Evolutionary conservation across 805 yeast genomes (phyloP), one percentile per base, ranked within the genome.

Genomic region (Yarrowia osloensis): DNA sequence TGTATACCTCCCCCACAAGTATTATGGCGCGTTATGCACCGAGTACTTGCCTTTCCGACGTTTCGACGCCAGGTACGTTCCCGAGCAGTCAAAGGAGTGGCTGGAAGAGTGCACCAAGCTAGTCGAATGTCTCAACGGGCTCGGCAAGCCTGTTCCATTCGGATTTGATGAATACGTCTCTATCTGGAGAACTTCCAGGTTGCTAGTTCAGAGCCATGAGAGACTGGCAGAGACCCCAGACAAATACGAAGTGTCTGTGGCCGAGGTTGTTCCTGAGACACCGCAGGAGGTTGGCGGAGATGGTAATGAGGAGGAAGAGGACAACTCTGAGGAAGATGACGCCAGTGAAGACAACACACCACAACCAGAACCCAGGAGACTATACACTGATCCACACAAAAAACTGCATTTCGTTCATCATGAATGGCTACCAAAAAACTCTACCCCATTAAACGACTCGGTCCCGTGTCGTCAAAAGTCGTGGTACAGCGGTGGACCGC

Each of bases 11-110:
- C 57, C 57, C 29, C 57, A 33, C 28, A 31, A 50, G 40, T 50
- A 50, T 50, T 50, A 50, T 33, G 29, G 39, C 28, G 29, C 57
- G 1, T 22, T 50, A 17, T 21, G 29, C 40, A 22, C 40, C 40
- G 57, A 50, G 40, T 33, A 50, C 57, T 33, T 50, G 57, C 57
- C 57, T 5, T 50, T 50, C n/a, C 33, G 57, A 19, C 40, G 57
- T 13, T 50, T 50, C 15, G 57, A 50, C 9, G 57, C 57, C 6
- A 50, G 57, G 28, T 22, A 21, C 22, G 57, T 21, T 7, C 57
- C 57, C 19, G 33, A 50, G 11, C 5, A 19, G 21, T 17, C 33
- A 19, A 50, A 31, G 11, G 57, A 50, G 19, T 50, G 57, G 57
- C 13, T 50, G n/a, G n/a, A 1, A 1, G 57, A 50, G 57, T 50